Base-by-base conservation (phyloP, 257 asterid species). In the Mentha longifolia region DNA sequence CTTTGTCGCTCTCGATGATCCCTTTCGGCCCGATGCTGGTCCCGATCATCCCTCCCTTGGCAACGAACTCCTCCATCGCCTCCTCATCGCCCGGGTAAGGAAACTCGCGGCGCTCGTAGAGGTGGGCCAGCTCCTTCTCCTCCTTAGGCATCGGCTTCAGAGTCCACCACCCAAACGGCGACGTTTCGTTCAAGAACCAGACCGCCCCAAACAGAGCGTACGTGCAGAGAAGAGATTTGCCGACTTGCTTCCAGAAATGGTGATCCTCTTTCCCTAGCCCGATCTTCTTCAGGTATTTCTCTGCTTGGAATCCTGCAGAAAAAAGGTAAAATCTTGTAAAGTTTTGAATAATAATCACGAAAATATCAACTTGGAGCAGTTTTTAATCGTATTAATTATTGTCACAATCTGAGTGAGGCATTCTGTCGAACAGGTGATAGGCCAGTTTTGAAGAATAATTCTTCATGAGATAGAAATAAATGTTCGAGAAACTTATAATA, bases 81-180 rank as follows among this genome's bases (percentile, higher is more conserved):
- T 89, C 96, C 20, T 74, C 79, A 22, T 91, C 97, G 0, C 97
- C 98, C 0, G 97, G 98, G 70, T 91, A 93, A 0, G 98, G 98
- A 61, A 87, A 88, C 58, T 76, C 85, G 4, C 89, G 79, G 72
- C 83, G 95, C 78, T 94, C 98, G 35, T 94, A 94, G 39, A 88
- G 90, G 68, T 92, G 95, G 9, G 97, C 92, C 37, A 88, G 69
- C 78, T 94, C 98, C 45, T 73, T 82, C 83, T 94, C 98, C 75
- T 94, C 97, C 74, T 88, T 89, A 2, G 99, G 97, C 82, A 65
- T 79, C 11, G 96, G 96, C 84, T 85, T 91, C 74, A 94, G 61
- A 5, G 91, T 86, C 95, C 96, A 94, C 99, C 98, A 94, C 9
- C 98, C 99, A 7, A 94, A 81, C 9, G 98, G 99, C 0, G 98